These are phyloP conservation scores for Gentiana macrophylla DNA, from an alignment of 257 asterid species.

Conservation along the genomic window DNA sequence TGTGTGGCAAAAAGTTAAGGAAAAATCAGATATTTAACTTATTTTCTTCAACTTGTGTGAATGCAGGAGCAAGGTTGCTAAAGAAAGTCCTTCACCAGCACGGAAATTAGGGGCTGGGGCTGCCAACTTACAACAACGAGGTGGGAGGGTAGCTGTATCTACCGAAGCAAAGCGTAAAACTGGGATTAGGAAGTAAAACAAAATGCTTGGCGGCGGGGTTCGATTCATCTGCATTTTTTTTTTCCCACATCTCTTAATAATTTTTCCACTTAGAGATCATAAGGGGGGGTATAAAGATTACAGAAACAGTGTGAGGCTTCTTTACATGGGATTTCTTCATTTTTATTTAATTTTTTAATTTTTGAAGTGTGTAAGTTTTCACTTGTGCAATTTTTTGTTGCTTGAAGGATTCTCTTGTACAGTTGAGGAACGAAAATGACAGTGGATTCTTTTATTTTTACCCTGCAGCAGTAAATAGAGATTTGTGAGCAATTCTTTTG, in stretches of 20 bases:
- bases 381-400: conserved; percentile 53
- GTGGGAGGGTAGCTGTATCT: conserved; percentile 33
- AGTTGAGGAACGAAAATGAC: not conserved
- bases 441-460: no score
- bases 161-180: conserved; percentile 54
- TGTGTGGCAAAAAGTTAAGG: not conserved
- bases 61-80: conserved; percentile 53
- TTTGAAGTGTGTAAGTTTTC: conserved; percentile 7
- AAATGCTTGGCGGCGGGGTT: not conserved
- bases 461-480: no score
- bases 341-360: not conserved
- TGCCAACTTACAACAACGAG: conserved; percentile 36
- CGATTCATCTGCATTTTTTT: conserved; percentile 5
- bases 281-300: conserved; percentile 15
- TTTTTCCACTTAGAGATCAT: not conserved
- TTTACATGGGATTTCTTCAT: conserved; percentile 13
- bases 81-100: conserved; percentile 55
- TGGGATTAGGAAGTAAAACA: conserved; percentile 50
- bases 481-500: no score
- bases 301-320: conserved; percentile 19
- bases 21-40: not conserved
- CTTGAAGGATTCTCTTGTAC: conserved; percentile 24
- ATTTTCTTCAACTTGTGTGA: conserved; percentile 3
- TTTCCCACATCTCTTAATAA: conserved; percentile 18
- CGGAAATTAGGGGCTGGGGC: conserved; percentile 39